Evolutionary conservation across 108 stramenopile species (phyloP).

Genomic region (Fragilariopsis cylindrus): DNA sequence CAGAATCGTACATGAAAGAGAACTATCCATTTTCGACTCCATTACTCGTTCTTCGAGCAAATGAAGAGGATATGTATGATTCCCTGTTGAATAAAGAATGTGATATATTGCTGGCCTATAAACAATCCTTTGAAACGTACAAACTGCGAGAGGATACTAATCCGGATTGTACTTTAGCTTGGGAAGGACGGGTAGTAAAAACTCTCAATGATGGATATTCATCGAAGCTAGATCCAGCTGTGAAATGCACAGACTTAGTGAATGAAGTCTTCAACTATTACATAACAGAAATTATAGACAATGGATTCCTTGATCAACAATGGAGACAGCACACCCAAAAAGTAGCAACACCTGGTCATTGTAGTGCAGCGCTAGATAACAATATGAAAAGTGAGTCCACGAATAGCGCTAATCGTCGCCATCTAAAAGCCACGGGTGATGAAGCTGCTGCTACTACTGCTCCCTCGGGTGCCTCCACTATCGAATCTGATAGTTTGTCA

Average conservation of each 20-base stretch:
- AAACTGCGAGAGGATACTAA: neutral
- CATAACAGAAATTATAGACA: neutral
- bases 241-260: constrained; percentile 4
- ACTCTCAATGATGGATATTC: neutral
- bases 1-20: neutral
- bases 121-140: neutral
- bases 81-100: neutral
- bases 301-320: neutral
- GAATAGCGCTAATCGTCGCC: too few species aligned
- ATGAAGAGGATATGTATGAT: neutral
- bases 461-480: too few species aligned
- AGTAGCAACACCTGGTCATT: neutral
- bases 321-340: neutral
- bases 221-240: neutral
- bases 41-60: neutral
- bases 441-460: too few species aligned
- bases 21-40: neutral
- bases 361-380: neutral
- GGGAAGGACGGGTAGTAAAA: neutral
- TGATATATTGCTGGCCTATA: constrained; percentile 2
- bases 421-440: too few species aligned
- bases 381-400: too few species aligned
- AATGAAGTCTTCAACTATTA: constrained; percentile 3
- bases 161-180: neutral
- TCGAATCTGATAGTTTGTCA: neutral